Base-by-base conservation (phyloP, 1,139 yeast species). In the Candida glucosophila region DNA sequence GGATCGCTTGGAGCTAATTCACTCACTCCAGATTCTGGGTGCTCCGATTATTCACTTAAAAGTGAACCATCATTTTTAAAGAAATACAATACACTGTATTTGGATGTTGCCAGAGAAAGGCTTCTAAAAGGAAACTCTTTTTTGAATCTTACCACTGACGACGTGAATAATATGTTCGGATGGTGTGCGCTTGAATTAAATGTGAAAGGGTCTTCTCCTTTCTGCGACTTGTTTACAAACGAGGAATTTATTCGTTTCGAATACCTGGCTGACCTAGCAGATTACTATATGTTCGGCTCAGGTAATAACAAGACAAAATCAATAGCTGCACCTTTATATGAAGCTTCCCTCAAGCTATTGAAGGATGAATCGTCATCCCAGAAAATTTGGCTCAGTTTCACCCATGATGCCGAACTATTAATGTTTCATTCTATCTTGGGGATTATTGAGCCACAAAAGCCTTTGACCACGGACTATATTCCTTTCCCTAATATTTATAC, bases 121-220 rank as follows among this genome's bases (percentile, higher is more conserved):
- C 43, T 67, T 26, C 53, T 49, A 27, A 46, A 44, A 27, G 50
- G 52, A 17, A 53, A 71, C 25, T 67, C 71, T 1, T 72, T 62
- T 3, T 41, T 53, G 22, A 44, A 52, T 21, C 35, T 59, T 26
- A 56, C 64, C 5, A 36, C 47, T 5, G 27, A 36, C 7, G 78
- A 76, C 37, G 57, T 72, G 22, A 42, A 43, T 23, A 40, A 47
- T 25, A 37, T 70, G 35, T 51, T 64, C 36, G 47, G 50, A 24
- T 49, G 67, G 49, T 73, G 77, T 47, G 74, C 73, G 3, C 74
- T 55, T 43, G 80, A 72, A 40, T 47, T 72, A 34, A 66, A 66
- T 36, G 67, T 58, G 10, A 49, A 49, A 18, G 78, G 77, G 3
- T 33, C 48, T 15, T 60, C 75, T 4, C 58, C 60, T 8, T 59